Percentiles rank a stretch among this genome's conserved stretches.
Conservation (phyloP, 768 basidiomycete species). For the Leccinellum luteum region DNA sequence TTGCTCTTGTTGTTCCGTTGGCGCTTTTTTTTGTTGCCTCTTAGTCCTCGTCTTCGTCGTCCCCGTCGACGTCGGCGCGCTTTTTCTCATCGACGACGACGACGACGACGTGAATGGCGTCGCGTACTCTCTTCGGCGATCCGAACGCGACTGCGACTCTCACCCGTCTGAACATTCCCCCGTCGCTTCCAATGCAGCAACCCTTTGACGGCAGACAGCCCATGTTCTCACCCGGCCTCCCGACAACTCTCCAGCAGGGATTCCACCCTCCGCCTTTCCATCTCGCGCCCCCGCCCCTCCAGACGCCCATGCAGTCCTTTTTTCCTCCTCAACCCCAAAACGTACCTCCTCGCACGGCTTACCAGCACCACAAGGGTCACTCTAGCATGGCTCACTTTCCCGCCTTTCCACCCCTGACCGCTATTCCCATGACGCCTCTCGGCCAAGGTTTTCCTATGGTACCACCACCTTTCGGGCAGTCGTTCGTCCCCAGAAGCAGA, state of each 20-base stretch:
- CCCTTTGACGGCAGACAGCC: constrained; percentile 46
- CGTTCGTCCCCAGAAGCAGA: constrained; percentile 60
- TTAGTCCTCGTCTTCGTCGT: neutral
- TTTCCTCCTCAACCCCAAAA: constrained; percentile 51
- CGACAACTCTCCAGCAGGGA: constrained; percentile 54
- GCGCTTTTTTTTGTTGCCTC: constrained; percentile 1
- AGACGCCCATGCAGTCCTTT: constrained; percentile 74
- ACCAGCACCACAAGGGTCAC: constrained; percentile 49
- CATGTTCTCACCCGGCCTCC: constrained; percentile 65
- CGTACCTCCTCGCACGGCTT: constrained; percentile 49
- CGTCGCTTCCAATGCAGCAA: constrained; percentile 54
- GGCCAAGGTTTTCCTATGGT: constrained; percentile 55
- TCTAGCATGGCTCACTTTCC: constrained; percentile 66
- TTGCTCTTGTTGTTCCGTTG: neutral
- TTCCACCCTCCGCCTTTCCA: constrained; percentile 55
- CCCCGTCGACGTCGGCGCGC: constrained; percentile 11
- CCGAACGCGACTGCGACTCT: constrained; percentile 21
- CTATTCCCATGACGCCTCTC: constrained; percentile 61
- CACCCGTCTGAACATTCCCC: constrained; percentile 57
- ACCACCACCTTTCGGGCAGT: constrained; percentile 43
- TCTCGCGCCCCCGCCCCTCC: constrained; percentile 44
- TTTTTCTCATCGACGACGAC: neutral
- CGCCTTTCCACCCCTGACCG: constrained; percentile 53
- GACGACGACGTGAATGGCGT: neutral
- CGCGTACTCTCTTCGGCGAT: neutral